Percentiles rank a stretch among this genome's conserved stretches.
Conservation (phyloP, 768 basidiomycete species). For the Galerina sulciceps region DNA sequence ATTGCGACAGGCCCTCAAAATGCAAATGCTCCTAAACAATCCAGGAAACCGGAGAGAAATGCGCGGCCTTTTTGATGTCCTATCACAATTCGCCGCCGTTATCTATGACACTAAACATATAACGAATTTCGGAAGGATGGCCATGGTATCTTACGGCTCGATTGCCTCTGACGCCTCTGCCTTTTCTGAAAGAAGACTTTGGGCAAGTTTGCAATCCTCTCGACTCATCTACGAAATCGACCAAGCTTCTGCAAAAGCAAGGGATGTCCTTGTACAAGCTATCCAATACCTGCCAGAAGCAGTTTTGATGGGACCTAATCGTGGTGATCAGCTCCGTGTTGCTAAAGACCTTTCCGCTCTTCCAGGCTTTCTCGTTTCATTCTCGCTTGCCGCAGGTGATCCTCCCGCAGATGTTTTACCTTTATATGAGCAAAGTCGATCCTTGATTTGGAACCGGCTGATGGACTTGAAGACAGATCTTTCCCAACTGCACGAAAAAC, state of each 20-base stretch:
- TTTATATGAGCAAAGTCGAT: conserved; percentile 1
- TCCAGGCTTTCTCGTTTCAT: neutral
- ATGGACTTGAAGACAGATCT: conserved; percentile 8
- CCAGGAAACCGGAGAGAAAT: neutral
- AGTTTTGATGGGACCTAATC: conserved; percentile 2
- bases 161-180: neutral
- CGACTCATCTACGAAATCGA: conserved; percentile 2
- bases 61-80: neutral
- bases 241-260: neutral
- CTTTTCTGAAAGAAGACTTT: conserved; percentile 1
- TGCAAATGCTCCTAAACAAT: neutral
- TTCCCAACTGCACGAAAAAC: neutral
- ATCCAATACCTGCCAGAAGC: neutral
- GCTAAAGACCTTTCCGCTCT: neutral
- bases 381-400: conserved; percentile 7
- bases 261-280: neutral
- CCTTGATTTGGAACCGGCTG: conserved; percentile 6
- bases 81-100: neutral
- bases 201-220: conserved; percentile 1
- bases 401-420: neutral
- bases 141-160: neutral
- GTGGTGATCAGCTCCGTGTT: conserved; percentile 2
- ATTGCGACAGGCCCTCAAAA: neutral
- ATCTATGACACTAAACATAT: conserved; percentile 2
- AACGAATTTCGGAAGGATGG: neutral